Evolutionary conservation across 164 flowering plant species (phyloP), one percentile per base, ranked within the genome.

Genomic region (Vitis labrusca): DNA sequence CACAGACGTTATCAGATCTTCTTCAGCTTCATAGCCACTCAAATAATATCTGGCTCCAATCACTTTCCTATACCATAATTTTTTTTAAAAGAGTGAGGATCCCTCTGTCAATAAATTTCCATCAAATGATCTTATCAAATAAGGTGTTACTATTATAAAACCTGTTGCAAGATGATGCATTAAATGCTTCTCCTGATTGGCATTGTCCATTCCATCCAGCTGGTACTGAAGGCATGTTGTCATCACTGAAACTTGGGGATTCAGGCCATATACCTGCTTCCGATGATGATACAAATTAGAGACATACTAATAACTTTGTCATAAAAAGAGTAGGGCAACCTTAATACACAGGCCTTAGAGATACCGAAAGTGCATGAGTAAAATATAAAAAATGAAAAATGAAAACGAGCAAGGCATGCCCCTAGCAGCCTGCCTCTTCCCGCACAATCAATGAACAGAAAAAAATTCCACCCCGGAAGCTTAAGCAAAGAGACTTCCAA

Each of bases 241-340:
- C 74, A 59, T 91, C 97, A 74, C 72, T 82, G 71, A 91, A 91
- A 75, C 97, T 88, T 48, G 87, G 85, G 47, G 93, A 85, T 67
- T 91, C 97, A 15, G 94, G 97, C 97, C 97, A 91, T 71, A 91
- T 85, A 79, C 97, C 97, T 91, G 85, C 54, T 69, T 70, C 23
- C 15, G 14, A 32, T 55, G 10, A 37, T 0, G 32, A 19, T 2
- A 0, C 9, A 2, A 50, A 7, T 64, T 27, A 19, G 51, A 10
- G 19, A 6, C 16, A 50, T 19, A 10, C 44, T 37, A 37, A 37
- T 37, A 37, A 37, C 44, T 37, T 37, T 37, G 44, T 37, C 44
- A 3, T 0, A 37, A 37, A 37, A 37, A 37, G 44, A 0, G 44
- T 37, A 0, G 44, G 44, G 44, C 44, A 37, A 37, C 44, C 5